phyloP scores from a whole-genome alignment of 768 basidiomycete genomes.

The Tricholoma terreum region DNA sequence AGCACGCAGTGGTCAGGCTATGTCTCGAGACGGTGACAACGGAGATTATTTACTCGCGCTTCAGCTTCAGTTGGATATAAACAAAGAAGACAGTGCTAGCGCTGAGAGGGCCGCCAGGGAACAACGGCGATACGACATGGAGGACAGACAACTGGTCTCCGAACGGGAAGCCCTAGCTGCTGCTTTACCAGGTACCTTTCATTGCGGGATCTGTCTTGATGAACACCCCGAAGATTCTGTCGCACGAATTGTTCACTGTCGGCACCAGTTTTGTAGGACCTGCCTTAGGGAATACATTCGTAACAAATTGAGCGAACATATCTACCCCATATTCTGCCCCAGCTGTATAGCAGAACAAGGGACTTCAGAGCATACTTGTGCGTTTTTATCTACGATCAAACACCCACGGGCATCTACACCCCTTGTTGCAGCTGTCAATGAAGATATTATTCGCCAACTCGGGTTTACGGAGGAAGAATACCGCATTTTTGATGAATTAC shows the following conservation, averaged over 20 bases:
- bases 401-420: background rate
- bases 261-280: conserved; percentile 50
- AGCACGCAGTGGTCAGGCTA: background rate
- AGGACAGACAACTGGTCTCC: conserved; percentile 32
- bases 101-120: conserved; percentile 26
- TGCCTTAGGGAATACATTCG: conserved; percentile 45
- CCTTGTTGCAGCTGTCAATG: conserved; percentile 33
- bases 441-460: conserved; percentile 41
- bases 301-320: conserved; percentile 47
- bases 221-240: conserved; percentile 10
- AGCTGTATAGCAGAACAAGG: conserved; percentile 37
- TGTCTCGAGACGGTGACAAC: background rate
- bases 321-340: conserved; percentile 63
- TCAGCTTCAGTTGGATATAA: background rate
- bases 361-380: conserved; percentile 12
- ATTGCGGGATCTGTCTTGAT: conserved; percentile 59
- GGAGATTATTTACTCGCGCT: background rate
- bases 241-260: conserved; percentile 35
- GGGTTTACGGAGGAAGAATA: conserved; percentile 38
- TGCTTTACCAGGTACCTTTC: conserved; percentile 31
- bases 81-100: background rate
- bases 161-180: conserved; percentile 29
- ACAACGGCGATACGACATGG: conserved; percentile 38
- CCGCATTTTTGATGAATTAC: conserved; percentile 42
- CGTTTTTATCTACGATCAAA: background rate